phyloP scores from a whole-genome alignment of 2,329 filamentous ascomycete species.

The Diaporthe capsici region DNA sequence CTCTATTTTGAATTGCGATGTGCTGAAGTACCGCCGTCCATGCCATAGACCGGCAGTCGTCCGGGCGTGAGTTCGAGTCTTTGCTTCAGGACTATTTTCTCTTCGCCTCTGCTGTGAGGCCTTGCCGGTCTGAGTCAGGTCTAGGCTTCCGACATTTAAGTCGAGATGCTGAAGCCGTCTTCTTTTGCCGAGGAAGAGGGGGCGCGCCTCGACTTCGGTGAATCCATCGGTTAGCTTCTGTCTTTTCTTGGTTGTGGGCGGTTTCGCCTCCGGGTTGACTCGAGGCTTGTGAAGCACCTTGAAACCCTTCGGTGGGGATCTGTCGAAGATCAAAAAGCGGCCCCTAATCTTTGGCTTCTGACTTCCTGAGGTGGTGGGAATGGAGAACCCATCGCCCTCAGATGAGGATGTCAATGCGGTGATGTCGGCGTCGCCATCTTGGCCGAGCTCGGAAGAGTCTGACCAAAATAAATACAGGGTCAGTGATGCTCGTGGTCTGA shows the following conservation, averaged over 20 bases:
- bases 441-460: background rate
- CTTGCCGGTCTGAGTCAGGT: slow-evolving; percentile 43
- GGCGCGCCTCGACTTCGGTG: slow-evolving; percentile 33
- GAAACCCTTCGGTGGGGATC: slow-evolving; percentile 42
- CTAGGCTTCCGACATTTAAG: slow-evolving; percentile 41
- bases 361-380: background rate
- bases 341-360: slow-evolving; percentile 17
- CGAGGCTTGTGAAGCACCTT: slow-evolving; percentile 43
- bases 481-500: background rate
- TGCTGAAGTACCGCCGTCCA: slow-evolving; percentile 25
- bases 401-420: background rate
- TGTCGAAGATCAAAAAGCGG: slow-evolving; percentile 44
- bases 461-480: background rate
- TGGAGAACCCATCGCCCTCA: background rate
- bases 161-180: slow-evolving; percentile 27
- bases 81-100: background rate
- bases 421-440: background rate
- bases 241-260: background rate
- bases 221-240: slow-evolving; percentile 37
- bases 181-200: slow-evolving; percentile 13
- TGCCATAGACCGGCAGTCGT: background rate
- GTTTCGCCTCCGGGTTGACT: background rate
- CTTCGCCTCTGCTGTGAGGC: slow-evolving; percentile 31
- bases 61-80: slow-evolving; percentile 35
- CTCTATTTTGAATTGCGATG: slow-evolving; percentile 20